phyloP scores from a whole-genome alignment of 169 alveolate genomes.

The Eimeria tenella region DNA sequence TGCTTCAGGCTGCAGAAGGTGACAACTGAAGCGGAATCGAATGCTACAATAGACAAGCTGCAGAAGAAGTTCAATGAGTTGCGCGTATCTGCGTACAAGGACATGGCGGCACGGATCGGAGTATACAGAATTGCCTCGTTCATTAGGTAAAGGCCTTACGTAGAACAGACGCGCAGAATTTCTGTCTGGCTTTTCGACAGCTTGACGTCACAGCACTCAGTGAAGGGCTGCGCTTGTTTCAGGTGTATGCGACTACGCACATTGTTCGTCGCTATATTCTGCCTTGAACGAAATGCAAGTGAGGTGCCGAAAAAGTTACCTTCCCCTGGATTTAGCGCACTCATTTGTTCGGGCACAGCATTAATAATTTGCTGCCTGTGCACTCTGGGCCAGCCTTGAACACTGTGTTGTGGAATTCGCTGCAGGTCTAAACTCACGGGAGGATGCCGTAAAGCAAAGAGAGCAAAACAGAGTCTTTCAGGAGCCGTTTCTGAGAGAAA shows the following conservation, averaged over 20 bases:
- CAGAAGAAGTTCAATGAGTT: conserved; percentile 73
- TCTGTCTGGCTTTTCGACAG: background rate
- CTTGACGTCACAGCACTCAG: background rate
- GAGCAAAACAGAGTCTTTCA: conserved; percentile 15
- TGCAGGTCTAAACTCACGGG: conserved; percentile 35
- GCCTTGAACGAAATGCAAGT: conserved; percentile 38
- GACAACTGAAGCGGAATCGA: conserved; percentile 60
- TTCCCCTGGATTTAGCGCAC: no score
- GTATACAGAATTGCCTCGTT: conserved; percentile 28
- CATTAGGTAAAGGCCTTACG: background rate
- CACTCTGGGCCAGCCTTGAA: no score
- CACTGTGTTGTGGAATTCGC: background rate
- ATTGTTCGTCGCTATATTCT: conserved; percentile 14
- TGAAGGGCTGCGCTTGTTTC: background rate
- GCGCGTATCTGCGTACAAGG: conserved; percentile 77
- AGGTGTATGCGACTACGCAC: conserved; percentile 61
- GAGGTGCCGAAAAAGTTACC: background rate
- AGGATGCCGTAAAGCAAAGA: conserved; percentile 30
- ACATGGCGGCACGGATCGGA: conserved; percentile 64
- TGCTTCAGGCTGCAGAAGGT: conserved; percentile 66
- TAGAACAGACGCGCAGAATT: background rate
- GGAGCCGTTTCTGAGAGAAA: conserved; percentile 39
- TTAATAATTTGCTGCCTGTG: no score
- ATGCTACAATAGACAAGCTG: conserved; percentile 51
- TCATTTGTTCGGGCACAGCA: no score